Base-by-base conservation (phyloP, 331 rosid species). In the Pyracantha coccinea region DNA sequence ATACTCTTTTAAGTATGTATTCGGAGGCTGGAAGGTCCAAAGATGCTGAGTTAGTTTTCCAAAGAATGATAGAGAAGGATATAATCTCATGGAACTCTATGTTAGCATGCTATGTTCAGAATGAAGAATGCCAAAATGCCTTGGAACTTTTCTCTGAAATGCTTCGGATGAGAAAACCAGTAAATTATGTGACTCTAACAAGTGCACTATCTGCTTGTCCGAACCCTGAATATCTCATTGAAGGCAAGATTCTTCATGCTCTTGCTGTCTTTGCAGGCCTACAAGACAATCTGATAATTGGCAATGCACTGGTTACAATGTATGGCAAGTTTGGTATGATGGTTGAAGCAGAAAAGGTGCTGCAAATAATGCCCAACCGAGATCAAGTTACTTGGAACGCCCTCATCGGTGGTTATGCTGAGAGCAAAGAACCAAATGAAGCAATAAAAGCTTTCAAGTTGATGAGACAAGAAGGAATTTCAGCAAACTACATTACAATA, bases 11-110 rank as follows among this genome's bases (percentile, higher is more conserved):
- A 60, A 87, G 83, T 70, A 92, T 90, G 97, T 94, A 94, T 81
- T 92, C 92, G 21, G 91, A 71, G 65, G 86, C 86, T 38, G 93
- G 97, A 69, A 82, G 84, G 54, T 71, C 75, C 10, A 70, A 71
- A 74, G 91, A 86, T 80, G 93, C 95, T 14, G 90, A 88, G 82
- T 71, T 60, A 73, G 81, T 88, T 73, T 93, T 93, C 79, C 75
- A 55, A 58, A 82, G 79, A 83, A 93, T 91, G 96, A 80, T 83
- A 23, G 84, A 86, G 67, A 93, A 70, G 84, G 97, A 91, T 87
- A 75, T 87, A 77, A 89, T 91, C 76, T 87, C 97, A 5, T 93
- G 98, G 98, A 93, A 93, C 79, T 89, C 98, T 78, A 85, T 93
- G 93, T 75, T 93, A 85, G 89, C 89, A 66, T 67, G 90, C 87